A percentile compares a stretch with the other conserved stretches of the same genome.
Conservation (phyloP, 2,329 filamentous ascomycete species). For the Alternaria rosae region DNA sequence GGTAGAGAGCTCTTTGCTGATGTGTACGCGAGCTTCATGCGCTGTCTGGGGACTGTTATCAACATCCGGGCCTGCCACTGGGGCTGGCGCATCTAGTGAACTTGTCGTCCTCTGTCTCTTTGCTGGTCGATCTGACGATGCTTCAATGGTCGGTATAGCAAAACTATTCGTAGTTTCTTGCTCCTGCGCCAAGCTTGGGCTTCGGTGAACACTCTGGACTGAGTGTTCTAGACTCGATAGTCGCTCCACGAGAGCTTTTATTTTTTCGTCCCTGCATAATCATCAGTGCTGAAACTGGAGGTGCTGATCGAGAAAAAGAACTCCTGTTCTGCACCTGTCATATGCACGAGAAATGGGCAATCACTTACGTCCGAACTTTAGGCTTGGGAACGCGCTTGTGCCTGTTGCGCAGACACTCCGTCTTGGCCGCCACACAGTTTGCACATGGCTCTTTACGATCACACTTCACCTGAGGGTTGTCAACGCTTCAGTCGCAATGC, state of each 20-base stretch:
- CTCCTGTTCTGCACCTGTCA: not conserved
- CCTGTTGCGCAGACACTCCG: slow-evolving; percentile 42
- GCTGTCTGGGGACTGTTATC: slow-evolving; percentile 29
- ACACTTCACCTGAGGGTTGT: slow-evolving; percentile 40
- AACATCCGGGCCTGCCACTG: slow-evolving; percentile 23
- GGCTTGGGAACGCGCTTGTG: slow-evolving; percentile 36
- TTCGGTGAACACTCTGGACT: slow-evolving; percentile 20
- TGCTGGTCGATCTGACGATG: slow-evolving; percentile 21
- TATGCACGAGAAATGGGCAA: not conserved
- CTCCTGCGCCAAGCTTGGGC: slow-evolving; percentile 6
- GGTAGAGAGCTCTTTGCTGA: slow-evolving; percentile 40
- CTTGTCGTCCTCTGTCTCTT: slow-evolving; percentile 32
- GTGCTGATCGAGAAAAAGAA: not conserved
- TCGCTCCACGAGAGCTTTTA: slow-evolving; percentile 38
- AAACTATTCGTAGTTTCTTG: not conserved
- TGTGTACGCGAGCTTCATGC: slow-evolving; percentile 34
- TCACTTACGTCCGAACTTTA: slow-evolving; percentile 36
- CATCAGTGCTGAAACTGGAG: not conserved
- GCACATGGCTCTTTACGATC: slow-evolving; percentile 45
- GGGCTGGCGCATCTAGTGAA: slow-evolving; percentile 12
- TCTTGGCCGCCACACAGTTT: slow-evolving; percentile 36
- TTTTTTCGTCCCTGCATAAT: slow-evolving; percentile 35
- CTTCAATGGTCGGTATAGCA: slow-evolving; percentile 2
- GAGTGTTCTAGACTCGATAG: slow-evolving; percentile 38
- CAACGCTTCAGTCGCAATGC: not conserved